Base-by-base conservation (phyloP, 2,329 filamentous ascomycete species). In the Trichoderma polysporum region DNA sequence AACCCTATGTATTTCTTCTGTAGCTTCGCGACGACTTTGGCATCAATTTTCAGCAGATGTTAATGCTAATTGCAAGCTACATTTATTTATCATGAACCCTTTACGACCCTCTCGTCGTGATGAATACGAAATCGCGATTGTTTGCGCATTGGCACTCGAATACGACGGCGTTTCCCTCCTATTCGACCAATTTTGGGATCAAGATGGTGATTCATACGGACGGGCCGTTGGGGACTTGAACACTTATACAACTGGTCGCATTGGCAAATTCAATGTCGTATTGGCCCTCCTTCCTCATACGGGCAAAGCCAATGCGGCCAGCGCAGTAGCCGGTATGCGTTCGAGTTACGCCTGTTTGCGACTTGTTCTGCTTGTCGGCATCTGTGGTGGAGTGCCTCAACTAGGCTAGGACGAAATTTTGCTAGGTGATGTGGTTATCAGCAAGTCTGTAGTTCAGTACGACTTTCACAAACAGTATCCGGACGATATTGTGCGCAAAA, bases 181-280 rank as follows among this genome's bases (percentile, higher is more conserved):
- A 3, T 70, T 74, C 7, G 71, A 72, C 31, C 22, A 47, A 9
- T 39, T 61, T 50, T 73, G 72, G 69, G 69, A 69, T 7, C 50
- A 69, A 17, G 22, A 45, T 41, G 47, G n/a, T n/a, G n/a, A 10
- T 17, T 31, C 60, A 1, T 75, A 72, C 29, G 73, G 70, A 13
- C 75, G 74, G 45, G 70, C 69, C 1, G 19, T 41, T 0, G 73
- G 73, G 1, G 78, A 79, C 49, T 25, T 54, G 1, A 77, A 76
- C 49, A 29, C 60, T 29, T 79, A 79, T 58, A 69, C 71, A 0
- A 70, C 65, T 10, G 76, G 71, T 3, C 17, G n/a, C 12, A 71
- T 73, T 12, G 69, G 69, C 0, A 59, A 61, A 3, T 67, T 71
- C 33, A 69, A 74, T 33, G 71, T 56, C 1, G 52, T 56, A 19